Conservation (phyloP, 2,329 filamentous ascomycete species). For the Bipolaris zeicola region DNA sequence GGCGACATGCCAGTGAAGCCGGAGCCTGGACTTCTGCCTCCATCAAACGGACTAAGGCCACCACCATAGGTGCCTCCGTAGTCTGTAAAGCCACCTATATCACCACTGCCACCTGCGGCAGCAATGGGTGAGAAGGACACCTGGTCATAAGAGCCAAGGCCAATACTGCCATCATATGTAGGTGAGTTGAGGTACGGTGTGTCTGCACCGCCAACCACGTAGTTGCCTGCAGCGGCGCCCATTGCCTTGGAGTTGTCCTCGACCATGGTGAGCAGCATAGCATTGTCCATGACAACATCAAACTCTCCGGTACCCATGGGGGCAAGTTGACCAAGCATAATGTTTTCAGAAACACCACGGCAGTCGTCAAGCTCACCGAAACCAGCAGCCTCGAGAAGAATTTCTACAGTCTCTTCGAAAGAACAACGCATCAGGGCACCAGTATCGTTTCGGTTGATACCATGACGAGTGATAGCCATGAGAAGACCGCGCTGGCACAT, state of each 20-base stretch:
- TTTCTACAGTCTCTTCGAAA: conserved; percentile 98
- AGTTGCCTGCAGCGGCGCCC: conserved; percentile 72
- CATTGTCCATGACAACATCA: conserved; percentile 88
- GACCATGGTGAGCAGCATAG: conserved; percentile 94
- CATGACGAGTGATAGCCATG: conserved; percentile 95
- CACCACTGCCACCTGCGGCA: conserved; percentile 64
- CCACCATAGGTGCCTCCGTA: conserved; percentile 72
- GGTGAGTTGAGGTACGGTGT: conserved; percentile 81
- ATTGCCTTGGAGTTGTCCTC: conserved; percentile 76
- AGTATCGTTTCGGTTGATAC: conserved; percentile 97
- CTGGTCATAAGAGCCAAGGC: conserved; percentile 65
- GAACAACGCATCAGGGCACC: conserved; percentile 99
- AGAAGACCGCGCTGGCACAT: conserved; percentile 96
- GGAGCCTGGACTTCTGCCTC: conserved; percentile 69
- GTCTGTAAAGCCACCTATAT: conserved; percentile 59
- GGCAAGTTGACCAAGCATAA: conserved; percentile 96
- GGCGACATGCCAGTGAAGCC: conserved; percentile 48
- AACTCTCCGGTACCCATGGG: conserved; percentile 97
- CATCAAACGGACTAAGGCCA: conserved; percentile 70
- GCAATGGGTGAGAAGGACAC: conserved; percentile 75
- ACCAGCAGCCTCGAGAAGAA: conserved; percentile 91
- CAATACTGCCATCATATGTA: conserved; percentile 63
- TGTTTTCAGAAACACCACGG: conserved; percentile 96
- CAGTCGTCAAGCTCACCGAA: conserved; percentile 97
- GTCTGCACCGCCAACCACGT: conserved; percentile 77